These are phyloP conservation scores for Trichosporon asahii DNA, from an alignment of 1,284 basidiomycete genomes.

Conservation along the genomic window DNA sequence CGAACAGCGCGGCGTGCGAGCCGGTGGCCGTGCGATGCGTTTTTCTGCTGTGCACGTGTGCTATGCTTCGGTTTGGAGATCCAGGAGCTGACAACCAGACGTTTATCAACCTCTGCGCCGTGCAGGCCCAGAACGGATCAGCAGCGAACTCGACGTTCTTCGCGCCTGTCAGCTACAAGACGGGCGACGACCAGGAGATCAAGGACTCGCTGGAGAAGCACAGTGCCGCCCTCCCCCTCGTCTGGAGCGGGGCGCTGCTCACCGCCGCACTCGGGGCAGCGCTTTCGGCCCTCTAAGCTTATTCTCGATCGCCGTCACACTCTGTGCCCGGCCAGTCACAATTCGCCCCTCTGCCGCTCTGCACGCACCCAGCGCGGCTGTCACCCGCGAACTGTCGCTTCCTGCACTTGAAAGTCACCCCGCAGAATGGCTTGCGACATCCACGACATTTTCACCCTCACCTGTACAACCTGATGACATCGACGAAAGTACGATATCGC, in stretches of 20 bases:
- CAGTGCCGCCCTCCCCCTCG: not conserved
- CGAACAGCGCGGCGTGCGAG: not conserved
- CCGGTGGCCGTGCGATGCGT: not conserved
- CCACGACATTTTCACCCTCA: not conserved
- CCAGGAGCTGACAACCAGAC: slow-evolving; percentile 5
- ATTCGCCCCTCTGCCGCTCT: not conserved
- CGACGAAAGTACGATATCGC: not conserved
- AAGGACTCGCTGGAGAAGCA: not conserved
- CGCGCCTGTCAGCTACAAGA: slow-evolving; percentile 33
- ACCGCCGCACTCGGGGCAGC: not conserved
- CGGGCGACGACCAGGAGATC: slow-evolving; percentile 17
- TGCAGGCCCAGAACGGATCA: slow-evolving; percentile 36
- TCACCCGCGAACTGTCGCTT: no score
- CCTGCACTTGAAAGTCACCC: not conserved
- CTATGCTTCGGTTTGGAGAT: not conserved
- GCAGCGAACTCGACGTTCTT: slow-evolving; percentile 33
- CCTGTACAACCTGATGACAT: not conserved
- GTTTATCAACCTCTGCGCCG: slow-evolving; percentile 32
- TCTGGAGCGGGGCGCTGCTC: not conserved
- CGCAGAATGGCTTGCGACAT: not conserved
- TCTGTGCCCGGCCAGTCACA: not conserved
- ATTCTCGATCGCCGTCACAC: not conserved
- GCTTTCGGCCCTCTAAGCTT: not conserved
- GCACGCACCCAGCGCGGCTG: not conserved
- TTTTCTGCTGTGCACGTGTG: not conserved